Conservation (phyloP, 306 rosid species). For the Glycine tomentella region DNA sequence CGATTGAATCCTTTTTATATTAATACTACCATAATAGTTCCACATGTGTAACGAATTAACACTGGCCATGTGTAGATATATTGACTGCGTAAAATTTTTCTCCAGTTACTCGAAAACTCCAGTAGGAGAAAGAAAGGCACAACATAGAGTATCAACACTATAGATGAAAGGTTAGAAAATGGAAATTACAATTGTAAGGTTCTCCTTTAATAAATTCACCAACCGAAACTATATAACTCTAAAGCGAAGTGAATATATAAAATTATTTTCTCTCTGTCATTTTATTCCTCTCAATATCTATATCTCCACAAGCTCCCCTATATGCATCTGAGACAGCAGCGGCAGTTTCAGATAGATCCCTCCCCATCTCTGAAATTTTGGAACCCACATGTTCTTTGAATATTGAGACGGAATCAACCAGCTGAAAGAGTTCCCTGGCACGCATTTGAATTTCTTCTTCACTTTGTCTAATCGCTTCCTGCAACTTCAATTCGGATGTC, state of each 20-base stretch:
- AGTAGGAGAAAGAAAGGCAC: too few relatives aligned
- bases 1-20: too few relatives aligned
- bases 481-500: slow-evolving; percentile 70
- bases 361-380: slow-evolving; percentile 69
- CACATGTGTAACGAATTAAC: too few relatives aligned
- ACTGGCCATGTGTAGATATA: too few relatives aligned
- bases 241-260: not conserved
- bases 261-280: not conserved
- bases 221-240: too few relatives aligned
- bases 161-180: too few relatives aligned
- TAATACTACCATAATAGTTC: too few relatives aligned
- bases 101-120: too few relatives aligned
- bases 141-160: too few relatives aligned
- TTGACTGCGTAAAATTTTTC: too few relatives aligned
- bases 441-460: slow-evolving; percentile 68
- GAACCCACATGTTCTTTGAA: slow-evolving; percentile 66
- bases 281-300: not conserved
- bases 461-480: slow-evolving; percentile 63
- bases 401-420: slow-evolving; percentile 68
- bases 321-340: slow-evolving; percentile 59
- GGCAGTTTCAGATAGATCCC: slow-evolving; percentile 66
- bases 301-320: slow-evolving; percentile 13
- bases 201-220: too few relatives aligned
- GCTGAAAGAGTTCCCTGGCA: slow-evolving; percentile 60
- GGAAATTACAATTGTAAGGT: too few relatives aligned